Conservation (phyloP, 306 rosid species). For the Senna siamea region DNA sequence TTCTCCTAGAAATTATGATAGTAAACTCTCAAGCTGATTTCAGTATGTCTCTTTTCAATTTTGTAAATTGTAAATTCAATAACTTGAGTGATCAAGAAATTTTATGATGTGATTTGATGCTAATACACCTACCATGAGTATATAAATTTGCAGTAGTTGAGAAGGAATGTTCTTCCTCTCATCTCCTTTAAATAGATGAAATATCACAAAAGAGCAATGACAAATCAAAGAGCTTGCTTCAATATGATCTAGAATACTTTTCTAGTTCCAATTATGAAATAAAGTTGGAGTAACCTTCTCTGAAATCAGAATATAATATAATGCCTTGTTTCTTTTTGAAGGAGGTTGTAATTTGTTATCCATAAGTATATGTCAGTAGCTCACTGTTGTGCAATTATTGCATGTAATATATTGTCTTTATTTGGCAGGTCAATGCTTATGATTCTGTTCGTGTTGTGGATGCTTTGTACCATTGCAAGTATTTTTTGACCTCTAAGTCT, state of each 20-base stretch:
- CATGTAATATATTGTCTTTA: constrained; percentile 9
- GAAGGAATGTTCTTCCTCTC: not conserved
- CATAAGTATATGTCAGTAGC: not conserved
- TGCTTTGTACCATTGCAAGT: constrained; percentile 72
- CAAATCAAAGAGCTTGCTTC: not conserved
- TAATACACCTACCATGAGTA: not conserved
- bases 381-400: not conserved
- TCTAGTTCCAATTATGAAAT: constrained; percentile 1
- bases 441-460: constrained; percentile 73
- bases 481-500: constrained; percentile 64
- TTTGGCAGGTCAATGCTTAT: constrained; percentile 83
- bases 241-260: not conserved
- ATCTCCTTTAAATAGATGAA: not conserved
- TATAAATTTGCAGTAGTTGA: not conserved
- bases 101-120: not conserved
- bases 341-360: constrained; percentile 10
- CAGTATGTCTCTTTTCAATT: constrained; percentile 18
- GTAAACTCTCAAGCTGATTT: no score
- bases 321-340: not conserved
- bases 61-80: not conserved
- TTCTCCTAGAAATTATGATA: no score
- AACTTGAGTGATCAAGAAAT: not conserved
- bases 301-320: not conserved
- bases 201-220: not conserved
- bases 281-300: not conserved